Evolutionary conservation across 495 filamentous ascomycete species (phyloP).

Genomic region (Penicillium macrosclerotiorum): DNA sequence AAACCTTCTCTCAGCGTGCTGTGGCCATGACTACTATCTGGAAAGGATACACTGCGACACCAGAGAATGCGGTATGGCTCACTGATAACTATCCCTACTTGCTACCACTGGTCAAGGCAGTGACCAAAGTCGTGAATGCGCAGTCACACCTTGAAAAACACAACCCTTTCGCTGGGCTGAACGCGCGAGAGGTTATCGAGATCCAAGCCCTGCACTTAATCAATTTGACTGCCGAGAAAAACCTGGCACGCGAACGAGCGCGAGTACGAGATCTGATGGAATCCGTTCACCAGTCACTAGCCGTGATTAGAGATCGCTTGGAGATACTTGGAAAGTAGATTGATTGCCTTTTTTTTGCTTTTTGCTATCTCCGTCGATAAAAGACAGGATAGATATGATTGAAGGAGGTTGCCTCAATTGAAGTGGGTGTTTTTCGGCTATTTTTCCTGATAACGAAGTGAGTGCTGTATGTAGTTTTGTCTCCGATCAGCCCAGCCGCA

Average conservation of each 20-base stretch:
- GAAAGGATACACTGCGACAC: constrained; percentile 18
- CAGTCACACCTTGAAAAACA: constrained; percentile 11
- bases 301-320: constrained; percentile 13
- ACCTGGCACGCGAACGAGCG: constrained; percentile 21
- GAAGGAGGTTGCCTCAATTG: not conserved
- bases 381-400: not conserved
- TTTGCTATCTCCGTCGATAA: too few relatives aligned
- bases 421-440: too few relatives aligned
- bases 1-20: constrained; percentile 23
- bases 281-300: constrained; percentile 15
- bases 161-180: constrained; percentile 9
- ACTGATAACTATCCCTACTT: constrained; percentile 10
- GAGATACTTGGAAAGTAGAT: constrained; percentile 10
- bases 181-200: constrained; percentile 22
- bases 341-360: constrained; percentile 4
- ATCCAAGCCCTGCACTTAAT: constrained; percentile 20
- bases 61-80: constrained; percentile 31
- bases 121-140: constrained; percentile 18
- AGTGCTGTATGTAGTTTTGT: too few relatives aligned
- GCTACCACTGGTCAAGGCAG: constrained; percentile 26
- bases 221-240: constrained; percentile 17
- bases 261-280: constrained; percentile 12
- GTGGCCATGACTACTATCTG: constrained; percentile 32
- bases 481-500: too few relatives aligned
- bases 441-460: too few relatives aligned